A percentile compares a stretch with the other conserved stretches of the same genome.
phyloP scores from a whole-genome alignment of 805 yeast species.

The Candida sakaeoensis region DNA sequence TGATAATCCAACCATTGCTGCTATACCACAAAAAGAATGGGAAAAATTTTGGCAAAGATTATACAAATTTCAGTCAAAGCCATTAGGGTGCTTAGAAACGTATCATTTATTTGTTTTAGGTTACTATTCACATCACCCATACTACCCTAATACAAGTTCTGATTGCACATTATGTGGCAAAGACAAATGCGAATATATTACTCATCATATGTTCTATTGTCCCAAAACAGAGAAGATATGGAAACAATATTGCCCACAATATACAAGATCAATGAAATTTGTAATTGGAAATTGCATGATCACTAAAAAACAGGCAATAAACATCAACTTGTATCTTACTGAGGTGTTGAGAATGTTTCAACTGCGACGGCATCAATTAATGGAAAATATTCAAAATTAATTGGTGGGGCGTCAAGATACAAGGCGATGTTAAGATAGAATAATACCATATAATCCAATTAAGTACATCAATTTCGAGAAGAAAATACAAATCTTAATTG shows the following conservation, averaged over 20 bases:
- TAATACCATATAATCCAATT: not conserved
- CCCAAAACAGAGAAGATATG: not conserved
- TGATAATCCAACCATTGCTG: not conserved
- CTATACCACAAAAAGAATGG: not conserved
- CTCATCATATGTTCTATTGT: not conserved
- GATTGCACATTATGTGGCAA: not conserved
- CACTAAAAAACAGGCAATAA: not conserved
- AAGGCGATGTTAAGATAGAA: not conserved
- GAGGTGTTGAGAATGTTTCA: not conserved
- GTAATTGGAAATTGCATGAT: not conserved
- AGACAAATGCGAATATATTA: not conserved
- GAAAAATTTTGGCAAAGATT: not conserved
- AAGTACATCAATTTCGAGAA: not conserved
- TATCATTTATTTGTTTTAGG: slow-evolving; percentile 1
- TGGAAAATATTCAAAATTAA: not conserved
- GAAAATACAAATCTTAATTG: not conserved
- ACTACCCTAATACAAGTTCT: not conserved
- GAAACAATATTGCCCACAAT: not conserved
- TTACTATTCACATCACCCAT: not conserved
- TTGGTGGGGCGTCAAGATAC: not conserved
- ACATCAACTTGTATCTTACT: not conserved
- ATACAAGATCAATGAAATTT: not conserved
- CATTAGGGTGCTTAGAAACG: not conserved
- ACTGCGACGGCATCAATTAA: not conserved
- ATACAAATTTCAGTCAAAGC: not conserved